Evolutionary conservation across 2,329 filamentous ascomycete species (phyloP).

Genomic region (Plenodomus lindquistii): DNA sequence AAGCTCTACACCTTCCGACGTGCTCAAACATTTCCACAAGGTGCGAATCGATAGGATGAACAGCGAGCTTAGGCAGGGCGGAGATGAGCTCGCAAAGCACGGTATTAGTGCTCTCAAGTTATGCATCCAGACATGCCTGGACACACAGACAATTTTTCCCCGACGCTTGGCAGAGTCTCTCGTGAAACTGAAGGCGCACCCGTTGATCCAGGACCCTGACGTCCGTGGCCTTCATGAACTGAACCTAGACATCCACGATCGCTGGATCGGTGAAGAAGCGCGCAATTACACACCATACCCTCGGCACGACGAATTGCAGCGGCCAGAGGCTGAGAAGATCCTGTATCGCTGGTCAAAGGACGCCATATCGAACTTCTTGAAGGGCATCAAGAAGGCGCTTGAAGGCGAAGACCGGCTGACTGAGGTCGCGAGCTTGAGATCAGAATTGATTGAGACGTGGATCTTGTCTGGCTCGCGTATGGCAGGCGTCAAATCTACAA

Average conservation of each 20-base stretch:
- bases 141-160: slow-evolving; percentile 77
- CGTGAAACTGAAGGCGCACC: slow-evolving; percentile 67
- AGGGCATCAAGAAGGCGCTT: slow-evolving; percentile 65
- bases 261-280: slow-evolving; percentile 83
- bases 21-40: slow-evolving; percentile 75
- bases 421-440: slow-evolving; percentile 70
- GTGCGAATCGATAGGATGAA: slow-evolving; percentile 72
- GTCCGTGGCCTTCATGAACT: slow-evolving; percentile 70
- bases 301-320: slow-evolving; percentile 69
- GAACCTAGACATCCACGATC: slow-evolving; percentile 74
- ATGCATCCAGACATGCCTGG: slow-evolving; percentile 75
- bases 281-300: slow-evolving; percentile 86
- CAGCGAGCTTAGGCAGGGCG: slow-evolving; percentile 58
- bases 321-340: slow-evolving; percentile 47
- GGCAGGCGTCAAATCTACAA: slow-evolving; percentile 67
- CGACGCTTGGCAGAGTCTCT: slow-evolving; percentile 72
- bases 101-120: slow-evolving; percentile 70
- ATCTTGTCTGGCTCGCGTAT: slow-evolving; percentile 68
- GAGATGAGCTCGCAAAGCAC: slow-evolving; percentile 52
- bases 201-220: slow-evolving; percentile 72
- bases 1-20: slow-evolving; percentile 77
- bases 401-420: slow-evolving; percentile 67
- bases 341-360: slow-evolving; percentile 47
- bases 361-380: slow-evolving; percentile 49
- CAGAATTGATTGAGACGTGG: slow-evolving; percentile 73